Conservation (phyloP, 768 basidiomycete genomes). For the Tulasnella calospora region DNA sequence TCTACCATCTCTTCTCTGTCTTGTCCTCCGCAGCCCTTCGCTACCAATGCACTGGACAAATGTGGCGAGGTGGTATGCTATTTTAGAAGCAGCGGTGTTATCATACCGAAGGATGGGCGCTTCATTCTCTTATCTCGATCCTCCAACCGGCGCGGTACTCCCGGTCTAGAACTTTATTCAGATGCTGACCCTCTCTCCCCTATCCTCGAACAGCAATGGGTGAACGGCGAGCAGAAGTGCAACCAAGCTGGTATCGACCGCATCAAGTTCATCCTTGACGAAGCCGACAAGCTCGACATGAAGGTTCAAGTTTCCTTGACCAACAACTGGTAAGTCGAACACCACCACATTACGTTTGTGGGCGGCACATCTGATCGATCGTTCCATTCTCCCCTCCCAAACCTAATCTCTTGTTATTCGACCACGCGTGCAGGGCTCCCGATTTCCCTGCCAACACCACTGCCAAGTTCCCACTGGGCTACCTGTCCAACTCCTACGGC, state of each 20-base stretch:
- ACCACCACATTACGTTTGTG: not conserved
- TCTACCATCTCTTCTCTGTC: not conserved
- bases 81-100: not conserved
- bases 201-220: not conserved
- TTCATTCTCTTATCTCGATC: not conserved
- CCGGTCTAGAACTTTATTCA: not conserved
- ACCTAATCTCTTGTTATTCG: not conserved
- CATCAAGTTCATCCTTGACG: conserved; percentile 20
- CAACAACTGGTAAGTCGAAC: conserved; percentile 26
- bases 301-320: conserved; percentile 21
- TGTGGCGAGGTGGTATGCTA: not conserved
- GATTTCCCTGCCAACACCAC: conserved; percentile 1
- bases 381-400: not conserved
- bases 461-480: conserved; percentile 7
- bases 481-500: conserved; percentile 24
- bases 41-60: not conserved
- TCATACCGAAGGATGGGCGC: not conserved
- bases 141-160: not conserved
- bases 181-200: no score
- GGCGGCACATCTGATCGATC: not conserved
- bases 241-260: conserved; percentile 26
- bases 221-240: conserved; percentile 17
- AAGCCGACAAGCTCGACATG: conserved; percentile 15
- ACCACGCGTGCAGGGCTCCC: not conserved
- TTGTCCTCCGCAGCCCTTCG: not conserved